These are phyloP conservation scores for Daldinia decipiens DNA, from an alignment of 495 filamentous ascomycete species.

Conservation along the genomic window DNA sequence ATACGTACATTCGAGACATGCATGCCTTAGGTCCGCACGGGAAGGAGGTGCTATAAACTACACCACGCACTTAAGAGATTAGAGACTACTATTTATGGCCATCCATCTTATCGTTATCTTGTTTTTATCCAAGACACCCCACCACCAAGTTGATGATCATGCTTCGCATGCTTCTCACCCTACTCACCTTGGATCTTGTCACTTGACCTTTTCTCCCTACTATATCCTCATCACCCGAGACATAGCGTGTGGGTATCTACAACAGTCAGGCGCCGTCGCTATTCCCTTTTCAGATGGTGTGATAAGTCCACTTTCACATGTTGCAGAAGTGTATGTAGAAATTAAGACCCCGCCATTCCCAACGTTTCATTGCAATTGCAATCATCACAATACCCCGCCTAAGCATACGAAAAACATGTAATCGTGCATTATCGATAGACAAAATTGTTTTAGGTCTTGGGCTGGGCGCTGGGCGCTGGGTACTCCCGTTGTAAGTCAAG, in stretches of 20 bases:
- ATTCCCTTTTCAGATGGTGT: constrained; percentile 17
- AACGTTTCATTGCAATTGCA: constrained; percentile 13
- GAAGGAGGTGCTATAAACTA: background rate
- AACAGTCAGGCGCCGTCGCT: constrained; percentile 34
- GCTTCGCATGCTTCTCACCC: constrained; percentile 13
- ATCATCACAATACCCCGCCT: constrained; percentile 32
- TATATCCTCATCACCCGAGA: constrained; percentile 29
- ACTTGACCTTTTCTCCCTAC: constrained; percentile 37
- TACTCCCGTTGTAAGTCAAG: background rate
- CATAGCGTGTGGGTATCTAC: constrained; percentile 26
- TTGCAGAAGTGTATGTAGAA: background rate
- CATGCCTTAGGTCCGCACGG: constrained; percentile 5
- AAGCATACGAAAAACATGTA: constrained; percentile 6
- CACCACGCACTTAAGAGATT: too few relatives aligned
- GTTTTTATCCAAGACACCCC: constrained; percentile 32
- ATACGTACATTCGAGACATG: constrained; percentile 23
- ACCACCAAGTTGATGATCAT: constrained; percentile 35
- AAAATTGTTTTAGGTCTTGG: background rate
- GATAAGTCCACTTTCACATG: constrained; percentile 38
- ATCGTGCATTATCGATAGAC: constrained; percentile 38
- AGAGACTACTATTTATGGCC: constrained; percentile 33
- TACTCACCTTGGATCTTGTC: constrained; percentile 25
- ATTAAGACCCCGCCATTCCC: constrained; percentile 30
- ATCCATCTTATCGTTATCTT: constrained; percentile 41
- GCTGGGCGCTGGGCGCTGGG: background rate